Conservation (phyloP, 2,329 filamentous ascomycete genomes). For the Ophiostoma ips region DNA sequence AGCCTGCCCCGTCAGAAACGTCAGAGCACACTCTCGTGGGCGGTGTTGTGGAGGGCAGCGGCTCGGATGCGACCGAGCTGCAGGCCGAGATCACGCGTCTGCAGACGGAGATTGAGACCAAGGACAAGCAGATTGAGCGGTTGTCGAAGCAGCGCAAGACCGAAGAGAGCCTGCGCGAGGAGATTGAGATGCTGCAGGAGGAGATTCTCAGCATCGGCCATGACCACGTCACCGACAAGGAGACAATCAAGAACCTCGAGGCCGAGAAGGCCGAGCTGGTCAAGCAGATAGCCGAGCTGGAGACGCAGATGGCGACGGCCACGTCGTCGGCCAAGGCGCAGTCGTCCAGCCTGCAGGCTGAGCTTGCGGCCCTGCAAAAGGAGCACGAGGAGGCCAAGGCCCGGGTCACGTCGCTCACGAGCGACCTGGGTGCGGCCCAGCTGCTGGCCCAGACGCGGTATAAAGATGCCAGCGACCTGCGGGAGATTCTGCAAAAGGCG, state of each 20-base stretch:
- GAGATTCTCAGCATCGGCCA: conserved; percentile 67
- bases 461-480: conserved; percentile 72
- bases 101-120: conserved; percentile 42
- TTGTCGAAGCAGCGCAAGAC: conserved; percentile 57
- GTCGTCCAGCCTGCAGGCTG: conserved; percentile 41
- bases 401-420: conserved; percentile 57
- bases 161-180: conserved; percentile 67
- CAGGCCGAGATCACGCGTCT: conserved; percentile 36
- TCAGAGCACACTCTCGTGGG: conserved; percentile 15
- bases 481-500: conserved; percentile 66
- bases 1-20: conserved; percentile 19
- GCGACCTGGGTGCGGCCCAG: conserved; percentile 73
- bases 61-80: conserved; percentile 19
- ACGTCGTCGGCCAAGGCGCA: conserved; percentile 23
- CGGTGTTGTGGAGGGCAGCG: conserved; percentile 12
- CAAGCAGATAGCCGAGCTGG: conserved; percentile 49
- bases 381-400: conserved; percentile 56
- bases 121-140: conserved; percentile 58
- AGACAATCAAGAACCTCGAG: conserved; percentile 57
- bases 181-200: conserved; percentile 72
- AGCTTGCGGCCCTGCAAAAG: conserved; percentile 40
- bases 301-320: conserved; percentile 47
- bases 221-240: conserved; percentile 72
- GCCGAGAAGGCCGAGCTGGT: conserved; percentile 54
- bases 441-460: conserved; percentile 76